Conservation (phyloP, 225 moss, liverwort and hornwort species). For the Anthoceros angustus region DNA sequence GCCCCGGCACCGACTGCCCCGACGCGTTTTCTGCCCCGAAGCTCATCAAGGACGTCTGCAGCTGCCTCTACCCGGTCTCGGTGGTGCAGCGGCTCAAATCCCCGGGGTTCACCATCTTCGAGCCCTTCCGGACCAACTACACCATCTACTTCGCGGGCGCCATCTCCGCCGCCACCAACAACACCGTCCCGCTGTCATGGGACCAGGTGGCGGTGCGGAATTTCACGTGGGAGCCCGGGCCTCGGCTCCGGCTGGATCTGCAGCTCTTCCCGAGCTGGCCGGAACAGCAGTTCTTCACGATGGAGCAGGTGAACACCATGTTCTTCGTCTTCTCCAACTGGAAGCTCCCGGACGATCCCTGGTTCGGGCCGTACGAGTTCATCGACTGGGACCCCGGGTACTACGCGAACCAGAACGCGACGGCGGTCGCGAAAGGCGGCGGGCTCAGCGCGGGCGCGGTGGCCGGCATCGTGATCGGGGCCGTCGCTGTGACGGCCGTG, state of each 20-base stretch:
- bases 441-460: conserved; percentile 14
- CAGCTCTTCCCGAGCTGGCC: conserved; percentile 15
- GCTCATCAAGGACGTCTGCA: not conserved
- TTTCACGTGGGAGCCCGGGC: conserved; percentile 20
- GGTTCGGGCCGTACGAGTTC: conserved; percentile 33
- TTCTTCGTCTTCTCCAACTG: conserved; percentile 11
- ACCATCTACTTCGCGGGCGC: conserved; percentile 9
- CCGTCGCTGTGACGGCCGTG: not conserved
- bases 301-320: conserved; percentile 6
- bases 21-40: conserved; percentile 13
- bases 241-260: conserved; percentile 16
- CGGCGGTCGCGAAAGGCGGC: not conserved
- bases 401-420: not conserved
- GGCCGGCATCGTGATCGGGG: not conserved
- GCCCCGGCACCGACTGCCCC: not conserved
- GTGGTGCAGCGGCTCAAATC: conserved; percentile 24
- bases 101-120: conserved; percentile 24
- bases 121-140: conserved; percentile 20
- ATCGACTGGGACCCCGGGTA: conserved; percentile 7
- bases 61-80: conserved; percentile 19
- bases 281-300: conserved; percentile 8
- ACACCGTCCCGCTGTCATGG: not conserved
- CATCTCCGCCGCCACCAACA: not conserved
- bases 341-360: conserved; percentile 10
- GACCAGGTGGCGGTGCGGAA: conserved; percentile 18